Evolutionary conservation across 2,329 filamentous ascomycete genomes (phyloP), one percentile per base, ranked within the genome.

Genomic region (Epichloe aotearoae): DNA sequence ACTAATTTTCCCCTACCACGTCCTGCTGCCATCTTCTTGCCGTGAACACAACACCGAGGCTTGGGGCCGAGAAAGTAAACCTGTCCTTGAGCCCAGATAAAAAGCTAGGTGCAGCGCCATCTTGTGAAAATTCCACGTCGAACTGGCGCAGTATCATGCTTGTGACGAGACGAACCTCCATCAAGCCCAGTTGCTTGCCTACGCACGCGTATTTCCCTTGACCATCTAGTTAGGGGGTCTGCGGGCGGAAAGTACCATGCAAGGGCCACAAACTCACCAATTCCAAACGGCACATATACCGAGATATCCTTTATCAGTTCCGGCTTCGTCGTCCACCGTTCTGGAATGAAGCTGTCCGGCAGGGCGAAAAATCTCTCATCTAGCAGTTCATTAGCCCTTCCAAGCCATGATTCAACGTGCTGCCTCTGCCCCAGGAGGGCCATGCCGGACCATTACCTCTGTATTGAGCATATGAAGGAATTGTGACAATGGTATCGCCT

Each of bases 121-220:
- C 26, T 11, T 11, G 26, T 4, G 26, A 30, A 11, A 49, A 12
- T 12, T 41, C 26, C 8, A 49, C 26, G 47, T 49, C 47, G 14
- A 49, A 49, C 6, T 36, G 26, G 26, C 39, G 38, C 39, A 49
- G 47, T 14, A 49, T 49, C 7, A 12, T 37, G 47, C 41, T 36
- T 17, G 47, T 36, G 39, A 49, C 38, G 20, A 49, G 47, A 36
- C 50, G 52, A 20, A 65, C 40, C 49, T 67, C 64, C 59, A 67
- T 64, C 38, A 69, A 53, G 0, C 59, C 66, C 1, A 69, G 56
- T 50, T 63, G 61, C 51, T 67, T 68, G 1, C 67, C 67, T 1
- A 64, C 62, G 40, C 67, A 69, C 5, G 62, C 61, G 46, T 63
- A 63, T 1, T 56, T 59, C 3, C 66, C 65, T 64, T 12, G 33